These are phyloP conservation scores for Avena insularis DNA, from an alignment of 176 grass and related monocot genomes.

Conservation along the genomic window DNA sequence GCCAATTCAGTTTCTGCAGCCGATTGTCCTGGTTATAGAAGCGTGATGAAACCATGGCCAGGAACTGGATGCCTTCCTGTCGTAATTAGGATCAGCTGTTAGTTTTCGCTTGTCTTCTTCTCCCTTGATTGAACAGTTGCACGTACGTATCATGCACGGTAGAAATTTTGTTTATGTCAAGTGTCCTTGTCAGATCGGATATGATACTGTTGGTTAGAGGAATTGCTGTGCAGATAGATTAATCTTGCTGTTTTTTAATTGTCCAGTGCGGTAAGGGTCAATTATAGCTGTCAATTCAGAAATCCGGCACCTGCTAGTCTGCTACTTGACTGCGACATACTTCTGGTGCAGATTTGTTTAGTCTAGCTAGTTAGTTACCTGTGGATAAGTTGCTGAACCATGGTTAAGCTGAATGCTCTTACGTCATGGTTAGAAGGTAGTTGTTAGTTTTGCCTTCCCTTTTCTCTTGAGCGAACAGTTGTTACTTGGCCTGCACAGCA, in stretches of 20 bases:
- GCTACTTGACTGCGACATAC: slow-evolving; percentile 7
- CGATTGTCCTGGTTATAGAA: neutral
- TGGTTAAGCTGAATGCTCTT: neutral
- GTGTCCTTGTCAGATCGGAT: neutral
- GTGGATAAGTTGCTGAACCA: neutral
- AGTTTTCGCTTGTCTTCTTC: neutral
- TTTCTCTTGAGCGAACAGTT: neutral
- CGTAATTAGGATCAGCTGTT: neutral
- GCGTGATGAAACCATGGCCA: neutral
- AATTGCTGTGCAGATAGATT: neutral
- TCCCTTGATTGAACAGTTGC: neutral
- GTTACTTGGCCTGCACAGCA: neutral
- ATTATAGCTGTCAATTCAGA: neutral
- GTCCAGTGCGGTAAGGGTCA: neutral
- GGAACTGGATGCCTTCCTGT: neutral
- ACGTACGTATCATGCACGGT: neutral
- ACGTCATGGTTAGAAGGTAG: neutral
- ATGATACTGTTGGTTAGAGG: neutral
- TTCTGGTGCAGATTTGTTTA: neutral
- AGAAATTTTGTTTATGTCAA: neutral
- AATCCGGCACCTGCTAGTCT: neutral
- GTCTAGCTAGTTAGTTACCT: neutral
- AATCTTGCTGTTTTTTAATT: neutral
- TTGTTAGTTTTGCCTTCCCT: neutral
- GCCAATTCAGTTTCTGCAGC: neutral